Base-by-base conservation (phyloP, 1,139 yeast genomes). In the Candida mesenterica region DNA sequence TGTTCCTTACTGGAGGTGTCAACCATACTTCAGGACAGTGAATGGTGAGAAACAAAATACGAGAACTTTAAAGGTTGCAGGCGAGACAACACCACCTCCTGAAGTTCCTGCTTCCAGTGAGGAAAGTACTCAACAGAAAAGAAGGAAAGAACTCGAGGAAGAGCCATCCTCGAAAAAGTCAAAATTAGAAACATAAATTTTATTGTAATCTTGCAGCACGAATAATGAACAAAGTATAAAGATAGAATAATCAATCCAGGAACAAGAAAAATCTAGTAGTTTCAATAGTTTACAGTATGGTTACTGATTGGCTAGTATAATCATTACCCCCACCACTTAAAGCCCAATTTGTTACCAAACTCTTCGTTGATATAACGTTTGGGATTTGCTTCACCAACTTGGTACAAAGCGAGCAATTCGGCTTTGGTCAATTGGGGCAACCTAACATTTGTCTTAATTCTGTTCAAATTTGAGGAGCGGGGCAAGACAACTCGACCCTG, bases 1-100 rank as follows among this genome's bases (percentile, higher is more conserved):
- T 5, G 77, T 92, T n/a, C 98, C 98, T 3, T 90, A 84, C 59
- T 92, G 98, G 97, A 73, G 98, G 49, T 81, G 96, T 45, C 98
- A 92, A 61, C 98, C 98, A 2, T 86, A 87, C 56, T 89, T 94
- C 66, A 73, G 98, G 46, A 79, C 82, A 6, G 95, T 87, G 1
- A 74, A 86, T 55, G 96, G 96, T 20, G 70, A 67, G 38, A 68
- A 65, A 45, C 73, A 68, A 40, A 70, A 68, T 42, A 60, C 68
- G 0, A 53, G 73, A 24, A 50, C 53, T n/a, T 55, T 70, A 33
- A 60, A 65, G 38, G 62, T 69, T 19, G 75, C 76, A 2, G 50
- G 51, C 3, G 22, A 19, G 9, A 6, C 22, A 19, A 19, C 9
- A 19, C 6, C 22, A 9, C 9, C 22, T 19, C 6, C 22, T 19